Evolutionary conservation across 2,329 filamentous ascomycete species (phyloP).

Genomic region (Zymoseptoria brevis): DNA sequence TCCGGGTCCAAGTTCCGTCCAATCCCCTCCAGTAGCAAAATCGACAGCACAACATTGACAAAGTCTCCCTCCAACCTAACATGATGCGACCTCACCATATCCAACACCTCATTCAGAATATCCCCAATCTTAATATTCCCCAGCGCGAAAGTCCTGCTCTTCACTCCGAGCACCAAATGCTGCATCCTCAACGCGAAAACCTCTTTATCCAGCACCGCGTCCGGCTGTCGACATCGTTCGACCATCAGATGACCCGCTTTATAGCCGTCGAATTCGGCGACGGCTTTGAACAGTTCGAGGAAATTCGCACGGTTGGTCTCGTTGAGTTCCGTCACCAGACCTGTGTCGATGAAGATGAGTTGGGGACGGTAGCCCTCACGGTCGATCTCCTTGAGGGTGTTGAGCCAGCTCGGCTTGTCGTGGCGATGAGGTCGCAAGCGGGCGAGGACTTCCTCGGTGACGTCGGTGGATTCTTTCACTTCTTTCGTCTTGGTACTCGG

Average conservation of each 20-base stretch:
- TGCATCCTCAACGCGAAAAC: slow-evolving; percentile 96
- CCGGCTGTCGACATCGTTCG: slow-evolving; percentile 84
- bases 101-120: slow-evolving; percentile 79
- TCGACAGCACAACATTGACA: slow-evolving; percentile 95
- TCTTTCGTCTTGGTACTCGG: slow-evolving; percentile 21
- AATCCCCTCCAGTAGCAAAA: slow-evolving; percentile 87
- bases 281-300: slow-evolving; percentile 86
- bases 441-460: slow-evolving; percentile 78
- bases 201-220: slow-evolving; percentile 79
- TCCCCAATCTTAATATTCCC: slow-evolving; percentile 96
- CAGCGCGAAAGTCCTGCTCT: slow-evolving; percentile 80
- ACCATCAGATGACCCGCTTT: slow-evolving; percentile 94
- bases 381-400: slow-evolving; percentile 68
- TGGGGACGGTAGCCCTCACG: slow-evolving; percentile 85
- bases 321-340: slow-evolving; percentile 89
- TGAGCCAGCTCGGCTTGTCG: slow-evolving; percentile 59
- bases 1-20: slow-evolving; percentile 79
- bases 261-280: slow-evolving; percentile 96
- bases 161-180: slow-evolving; percentile 84
- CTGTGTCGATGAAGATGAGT: slow-evolving; percentile 94
- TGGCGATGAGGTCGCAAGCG: slow-evolving; percentile 67
- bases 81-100: slow-evolving; percentile 87
- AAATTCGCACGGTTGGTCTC: slow-evolving; percentile 81
- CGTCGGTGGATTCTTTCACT: slow-evolving; percentile 53
- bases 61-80: slow-evolving; percentile 95